These are phyloP conservation scores for Aspergillus unguis DNA, from an alignment of 2,329 filamentous ascomycete genomes.

Conservation along the genomic window DNA sequence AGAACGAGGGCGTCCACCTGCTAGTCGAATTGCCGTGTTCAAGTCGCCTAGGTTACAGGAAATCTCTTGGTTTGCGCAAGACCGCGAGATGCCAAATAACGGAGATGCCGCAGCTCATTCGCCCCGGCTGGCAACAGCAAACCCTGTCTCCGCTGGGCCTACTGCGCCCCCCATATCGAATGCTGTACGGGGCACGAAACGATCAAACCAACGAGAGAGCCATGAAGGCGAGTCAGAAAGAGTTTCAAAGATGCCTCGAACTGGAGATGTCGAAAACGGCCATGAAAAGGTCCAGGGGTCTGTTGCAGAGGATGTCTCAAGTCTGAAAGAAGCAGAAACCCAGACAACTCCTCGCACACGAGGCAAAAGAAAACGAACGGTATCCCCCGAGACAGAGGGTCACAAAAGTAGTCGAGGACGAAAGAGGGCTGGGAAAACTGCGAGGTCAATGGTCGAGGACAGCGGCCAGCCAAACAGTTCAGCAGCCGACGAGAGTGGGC, in stretches of 20 bases:
- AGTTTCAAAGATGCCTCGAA: conserved; percentile 19
- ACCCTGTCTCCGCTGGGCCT: not conserved
- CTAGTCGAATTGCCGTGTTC: conserved; percentile 41
- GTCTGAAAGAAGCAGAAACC: not conserved
- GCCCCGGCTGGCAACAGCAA: not conserved
- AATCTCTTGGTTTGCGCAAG: conserved; percentile 37
- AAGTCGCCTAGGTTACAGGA: conserved; percentile 32
- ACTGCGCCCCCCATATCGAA: not conserved
- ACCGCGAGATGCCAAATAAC: conserved; percentile 3
- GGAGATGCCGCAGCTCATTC: not conserved
- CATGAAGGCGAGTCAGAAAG: conserved; percentile 2
- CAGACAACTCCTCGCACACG: not conserved
- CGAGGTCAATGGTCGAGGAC: not conserved
- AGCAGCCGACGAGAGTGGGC: not conserved
- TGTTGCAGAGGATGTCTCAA: not conserved
- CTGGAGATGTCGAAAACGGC: conserved; percentile 4
- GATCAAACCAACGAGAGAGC: conserved; percentile 4
- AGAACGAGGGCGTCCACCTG: conserved; percentile 36
- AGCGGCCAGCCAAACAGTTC: not conserved
- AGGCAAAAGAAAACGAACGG: conserved; percentile 1
- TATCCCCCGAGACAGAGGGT: conserved; percentile 2
- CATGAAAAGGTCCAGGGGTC: not conserved
- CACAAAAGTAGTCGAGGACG: not conserved
- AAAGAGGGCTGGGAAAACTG: not conserved
- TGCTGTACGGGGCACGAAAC: conserved; percentile 12